A percentile compares a stretch with the other conserved stretches of the same genome.
These are phyloP conservation scores for Schrenkiella parvula DNA, from an alignment of 345 rosid species.

Conservation along the genomic window DNA sequence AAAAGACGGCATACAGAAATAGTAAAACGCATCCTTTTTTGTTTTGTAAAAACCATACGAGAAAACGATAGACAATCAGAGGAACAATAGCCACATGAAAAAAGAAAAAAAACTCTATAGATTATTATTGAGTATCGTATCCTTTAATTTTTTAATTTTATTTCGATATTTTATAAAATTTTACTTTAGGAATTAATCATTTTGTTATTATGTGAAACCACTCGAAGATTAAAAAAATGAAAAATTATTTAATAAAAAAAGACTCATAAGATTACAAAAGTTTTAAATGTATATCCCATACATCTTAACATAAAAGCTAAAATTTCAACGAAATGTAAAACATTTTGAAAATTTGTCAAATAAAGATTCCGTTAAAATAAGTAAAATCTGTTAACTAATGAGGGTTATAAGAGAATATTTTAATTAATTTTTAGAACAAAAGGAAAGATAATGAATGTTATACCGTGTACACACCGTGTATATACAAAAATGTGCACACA, in stretches of 20 bases:
- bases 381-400: neutral
- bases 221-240: neutral
- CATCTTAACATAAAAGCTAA: neutral
- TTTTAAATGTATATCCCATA: no score
- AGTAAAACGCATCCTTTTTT: constrained; percentile 30
- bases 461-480: neutral
- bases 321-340: no score
- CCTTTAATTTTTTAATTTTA: neutral
- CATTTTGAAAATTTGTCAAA: neutral
- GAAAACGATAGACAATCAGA: constrained; percentile 4
- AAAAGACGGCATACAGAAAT: constrained; percentile 40
- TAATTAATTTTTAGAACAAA: neutral
- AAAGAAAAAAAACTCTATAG: neutral
- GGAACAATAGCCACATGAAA: constrained; percentile 20
- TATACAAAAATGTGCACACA: constrained; percentile 11
- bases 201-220: neutral
- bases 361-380: neutral
- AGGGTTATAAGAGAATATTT: neutral
- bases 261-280: neutral
- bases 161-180: neutral
- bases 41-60: neutral
- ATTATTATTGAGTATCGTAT: neutral
- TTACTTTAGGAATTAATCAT: neutral
- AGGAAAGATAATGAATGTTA: neutral
- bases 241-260: neutral